Evolutionary conservation across 139 green algal species (phyloP), one percentile per base, ranked within the genome.

Genomic region (Chlamydomonas incerta): DNA sequence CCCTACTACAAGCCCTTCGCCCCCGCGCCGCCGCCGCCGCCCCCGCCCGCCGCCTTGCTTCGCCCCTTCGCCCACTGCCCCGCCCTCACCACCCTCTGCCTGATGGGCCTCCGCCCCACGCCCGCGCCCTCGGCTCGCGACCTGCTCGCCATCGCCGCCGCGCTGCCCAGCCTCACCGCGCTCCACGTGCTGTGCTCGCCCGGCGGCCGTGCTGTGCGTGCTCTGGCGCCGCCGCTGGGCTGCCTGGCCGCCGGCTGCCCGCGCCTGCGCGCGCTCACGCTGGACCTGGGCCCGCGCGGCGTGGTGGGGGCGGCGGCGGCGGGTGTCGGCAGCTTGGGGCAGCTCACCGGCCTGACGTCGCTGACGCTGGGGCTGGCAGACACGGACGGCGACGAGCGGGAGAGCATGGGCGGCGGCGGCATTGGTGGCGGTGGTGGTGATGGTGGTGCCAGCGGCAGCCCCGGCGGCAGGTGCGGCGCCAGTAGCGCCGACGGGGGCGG

Each of bases 271-370:
- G 41, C 26, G 20, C 79, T 85, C 9, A 24, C 5, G 0, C 23
- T 85, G 4, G 79, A 85, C 66, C 31, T 69, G 24, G 79, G 79
- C 28, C 79, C 66, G 0, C 20, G 65, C 23, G 31, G 35, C 50
- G 65, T 76, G 14, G 18, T 75, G 31, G 67, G 79, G 0, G 14
- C 66, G 4, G 79, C 62, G 23, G 69, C 62, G 20, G 41, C 41
- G 41, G 41, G 41, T 50, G n/a, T 47, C 21, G 31, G 20, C 21
- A 76, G 66, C 63, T 33, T 85, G 31, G 65, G 66, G 0, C 11
- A 26, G 0, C 79, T 85, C 21, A 85, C 79, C 1, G 65, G 75
- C 65, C 50, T 85, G 50, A 74, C 47, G 8, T 20, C 15, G 17
- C 31, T 85, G 66, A 15, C 37, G 66, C 46, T 85, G 20, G 79